Base-by-base conservation (phyloP, 148 eudicot species). In the Dianthus caryophyllus region DNA sequence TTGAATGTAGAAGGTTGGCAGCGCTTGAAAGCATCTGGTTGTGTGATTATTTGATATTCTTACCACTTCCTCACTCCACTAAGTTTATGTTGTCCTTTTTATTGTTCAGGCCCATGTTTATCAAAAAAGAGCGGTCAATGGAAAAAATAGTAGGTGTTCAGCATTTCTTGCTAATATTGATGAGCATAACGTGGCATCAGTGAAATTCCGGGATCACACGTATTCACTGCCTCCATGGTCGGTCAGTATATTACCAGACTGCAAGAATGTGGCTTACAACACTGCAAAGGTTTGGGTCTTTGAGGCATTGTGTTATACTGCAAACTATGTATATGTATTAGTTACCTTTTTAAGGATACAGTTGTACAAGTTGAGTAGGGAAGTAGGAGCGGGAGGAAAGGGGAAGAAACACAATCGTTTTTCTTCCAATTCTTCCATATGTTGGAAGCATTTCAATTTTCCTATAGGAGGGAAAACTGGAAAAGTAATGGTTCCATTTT, bases 111-210 rank as follows among this genome's bases (percentile, higher is more conserved):
- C 97, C 43, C 98, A 94, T 72, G 77, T 94, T 20, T 94, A 94
- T 71, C 72, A 71, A 49, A 64, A 65, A 78, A 70, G 66, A 50
- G 75, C 70, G 27, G 31, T 72, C 27, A 66, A 62, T 38, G 75
- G 71, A 58, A 75, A 73, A 57, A 63, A 70, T 67, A 80, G 76
- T 61, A 78, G 71, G 67, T 94, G 97, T 72, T 76, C 98, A 24
- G 97, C 98, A 31, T 94, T 94, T 75, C 86, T 94, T 70, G 98
- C 98, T 72, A 94, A 90, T 82, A 94, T 94, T 73, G 96, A 94
- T 77, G 90, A 86, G 67, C 88, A 77, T 71, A 72, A 77, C 39
- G 76, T 78, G 43, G 88, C 78, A 65, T 52, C 72, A 52, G 97
- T 94, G 68, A 73, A 75, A 48, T 94, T 94, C 72, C 81, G 52